Base-by-base conservation (phyloP, 257 asterid genomes). In the Fraxinus excelsior region DNA sequence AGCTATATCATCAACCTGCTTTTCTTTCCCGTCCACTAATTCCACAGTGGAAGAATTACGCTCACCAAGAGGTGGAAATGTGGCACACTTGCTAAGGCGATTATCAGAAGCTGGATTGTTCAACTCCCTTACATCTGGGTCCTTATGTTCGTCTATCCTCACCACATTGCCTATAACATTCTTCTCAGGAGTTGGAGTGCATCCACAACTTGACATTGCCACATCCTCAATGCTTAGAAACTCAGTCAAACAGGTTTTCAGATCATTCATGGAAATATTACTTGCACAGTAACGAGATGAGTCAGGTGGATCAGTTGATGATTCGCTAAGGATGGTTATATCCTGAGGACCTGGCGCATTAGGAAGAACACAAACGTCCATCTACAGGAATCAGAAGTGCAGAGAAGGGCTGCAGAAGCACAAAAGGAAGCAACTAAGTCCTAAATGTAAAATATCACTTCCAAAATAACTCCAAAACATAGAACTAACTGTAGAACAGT, bases 301-400 rank as follows among this genome's bases (percentile, higher is more conserved):
- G 49, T 40, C 49, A 40, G 14, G 49, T 11, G 16, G 49, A 40
- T 40, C 49, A 40, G 14, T 40, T 40, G 49, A 40, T 11, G 49
- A 40, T 11, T 40, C 14, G 49, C 16, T 10, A 40, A 40, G 49
- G 79, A 78, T 72, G 80, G 85, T 84, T 67, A 81, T 19, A 81
- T 86, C 90, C 78, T 80, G 84, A 83, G 78, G 70, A 82, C 80
- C 79, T 58, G 90, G 67, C 80, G 84, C 81, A 71, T 72, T 75
- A 79, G n/a, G 26, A 80, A 88, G 81, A 82, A 81, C 80, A 76
- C 81, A 84, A 49, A 83, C 85, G 83, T 87, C 96, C 93, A 91
- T 88, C 86, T 83, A 88, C 82, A 77, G 70, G 73, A 74, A 78
- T 67, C 65, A 79, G 73, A 82, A 76, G 84, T 53, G 81, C 75